Evolutionary conservation across 257 asterid species (phyloP), one percentile per base, ranked within the genome.

Genomic region (Cinchona pubescens): DNA sequence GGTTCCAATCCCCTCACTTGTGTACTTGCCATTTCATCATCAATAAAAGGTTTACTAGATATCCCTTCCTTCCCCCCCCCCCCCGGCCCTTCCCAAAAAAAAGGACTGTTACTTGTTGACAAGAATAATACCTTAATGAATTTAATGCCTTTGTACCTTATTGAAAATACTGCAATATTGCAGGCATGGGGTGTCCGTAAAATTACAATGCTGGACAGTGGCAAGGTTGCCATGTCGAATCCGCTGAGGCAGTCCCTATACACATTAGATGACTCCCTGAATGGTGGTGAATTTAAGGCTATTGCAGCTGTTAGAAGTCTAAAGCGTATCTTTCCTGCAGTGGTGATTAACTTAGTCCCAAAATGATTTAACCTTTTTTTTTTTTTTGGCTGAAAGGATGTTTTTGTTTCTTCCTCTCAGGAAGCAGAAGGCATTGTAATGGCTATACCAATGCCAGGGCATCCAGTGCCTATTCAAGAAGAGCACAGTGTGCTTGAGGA

Each of bases 381-480:
- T n/a, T n/a, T n/a, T 68, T 76, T 68, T 67, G 35, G 53, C 68
- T 40, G 27, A 37, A 51, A 27, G 29, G 16, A 66, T 21, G 58
- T 19, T n/a, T 23, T 67, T 32, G 16, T 40, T 59, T 5, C 53
- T 78, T 60, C 49, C 69, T 73, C 63, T 63, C 87, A 92, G 98
- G 97, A 90, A 86, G 91, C 98, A 30, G 86, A 90, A 79, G 87
- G 96, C 27, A 82, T 91, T 75, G 90, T 95, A 55, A 89, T 92
- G 98, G 88, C 94, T 76, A 90, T 95, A 70, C 98, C 99, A 53
- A 95, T 95, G 98, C 99, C 99, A 2, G 98, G 99, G 56, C 99
- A 95, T 76, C 96, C 98, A 11, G 89, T 92, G 71, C 70, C 86
- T 16, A 80, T 73, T 78, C 88, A 86, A 81, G 96, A 95, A 79